Evolutionary conservation across 306 rosid species (phyloP), one percentile per base, ranked within the genome.

Genomic region (Delonix regia): DNA sequence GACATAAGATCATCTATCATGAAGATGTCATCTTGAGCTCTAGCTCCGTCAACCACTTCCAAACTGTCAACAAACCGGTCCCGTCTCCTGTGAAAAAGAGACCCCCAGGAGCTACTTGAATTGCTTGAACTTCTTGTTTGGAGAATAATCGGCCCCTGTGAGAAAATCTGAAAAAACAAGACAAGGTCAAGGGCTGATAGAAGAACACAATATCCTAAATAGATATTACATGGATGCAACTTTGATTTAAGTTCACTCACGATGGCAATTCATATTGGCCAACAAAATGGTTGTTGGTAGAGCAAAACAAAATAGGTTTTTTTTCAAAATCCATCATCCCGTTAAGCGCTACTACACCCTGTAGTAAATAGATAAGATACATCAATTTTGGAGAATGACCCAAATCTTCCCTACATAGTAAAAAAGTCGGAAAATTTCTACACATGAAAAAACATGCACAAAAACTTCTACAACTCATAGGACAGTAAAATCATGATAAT

Each of bases 251-350:
- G 44, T 22, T 48, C 3, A 88, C 90, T 81, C 56, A 85, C 86
- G 76, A 85, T 75, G 91, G 89, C 36, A 90, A 56, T 66, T 87
- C 91, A 28, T 82, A 83, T 39, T 87, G 6, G 4, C 60, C 49
- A 51, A 90, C 87, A 12, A 79, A 77, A 69, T 80, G 80, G 78
- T 87, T 87, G 72, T 14, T 61, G 27, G 75, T 61, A 0, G 89
- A 88, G 83, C 71, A 81, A 47, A 67, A 78, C 75, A 90, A 51
- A 41, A 86, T 69, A 1, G 28, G 86, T 45, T 36, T 85, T 1
- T 1, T 51, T 45, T 81, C 74, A 38, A 73, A 61, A 51, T 70
- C 86, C 22, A 41, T 52, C 82, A 86, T 79, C 25, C 89, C 88
- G 22, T 19, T 16, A 0, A 87, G 79, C 13, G 78, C 81, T 34